Base-by-base conservation (phyloP, 352 stramenopile species). In the Pythium oligandrum region DNA sequence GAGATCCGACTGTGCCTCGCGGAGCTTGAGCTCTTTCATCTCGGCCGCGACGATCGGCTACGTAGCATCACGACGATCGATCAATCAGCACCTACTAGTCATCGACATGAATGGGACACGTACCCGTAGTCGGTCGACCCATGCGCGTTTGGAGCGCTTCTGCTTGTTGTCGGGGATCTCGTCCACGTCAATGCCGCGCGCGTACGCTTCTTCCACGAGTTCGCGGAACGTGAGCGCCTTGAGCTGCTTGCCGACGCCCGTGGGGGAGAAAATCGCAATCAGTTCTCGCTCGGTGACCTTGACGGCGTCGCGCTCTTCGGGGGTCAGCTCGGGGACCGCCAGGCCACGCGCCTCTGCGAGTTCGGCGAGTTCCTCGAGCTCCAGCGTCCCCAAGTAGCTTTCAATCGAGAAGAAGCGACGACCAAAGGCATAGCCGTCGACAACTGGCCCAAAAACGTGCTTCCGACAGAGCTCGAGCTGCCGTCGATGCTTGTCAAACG, bases 81-180 rank as follows among this genome's bases (percentile, higher is more conserved):
- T 55, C 40, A 59, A 33, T 4, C 40, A 51, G 11, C 33, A 26
- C 32, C 26, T 31, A 10, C n/a, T 34, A 8, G n/a, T 12, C 35
- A 35, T 11, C 6, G 17, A 34, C 7, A 26, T 32, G 31, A 35
- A 30, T 4, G 6, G 12, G 51, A 30, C n/a, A 40, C 51, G 43
- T 61, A 78, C 70, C 47, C 69, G 54, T 9, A 90, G 61, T 30
- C 68, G 51, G 39, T 82, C 67, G 44, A 88, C 63, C 72, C 78
- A 86, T 10, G 64, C 70, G 12, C 72, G 62, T 48, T 90, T 90
- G 47, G 68, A 79, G 54, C 75, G 86, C 53, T 85, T 88, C 42
- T 68, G 72, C 31, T 70, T 83, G 10, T 38, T 59, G 35, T 76
- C 68, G 10, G 55, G 65, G 4, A 57, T 53, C 32, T 68, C 63